These are phyloP conservation scores for Neurospora hispaniola DNA, from an alignment of 495 filamentous ascomycete species.

Conservation along the genomic window DNA sequence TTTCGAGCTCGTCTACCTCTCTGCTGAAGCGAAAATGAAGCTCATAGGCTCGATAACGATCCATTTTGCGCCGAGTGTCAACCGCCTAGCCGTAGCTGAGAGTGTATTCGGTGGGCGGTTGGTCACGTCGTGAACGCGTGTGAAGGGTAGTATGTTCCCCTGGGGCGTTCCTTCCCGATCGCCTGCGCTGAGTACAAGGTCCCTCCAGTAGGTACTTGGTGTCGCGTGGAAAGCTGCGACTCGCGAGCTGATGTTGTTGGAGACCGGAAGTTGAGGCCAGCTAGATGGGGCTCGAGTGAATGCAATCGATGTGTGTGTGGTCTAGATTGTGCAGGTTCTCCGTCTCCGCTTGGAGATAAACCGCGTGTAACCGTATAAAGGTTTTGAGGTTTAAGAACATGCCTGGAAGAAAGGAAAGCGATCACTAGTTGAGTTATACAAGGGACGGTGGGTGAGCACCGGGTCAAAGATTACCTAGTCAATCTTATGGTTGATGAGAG, in stretches of 20 bases:
- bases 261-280: not conserved
- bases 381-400: not conserved
- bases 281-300: not conserved
- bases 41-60: not conserved
- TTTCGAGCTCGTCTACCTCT: constrained; percentile 1
- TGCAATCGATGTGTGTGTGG: not conserved
- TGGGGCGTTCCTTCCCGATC: not conserved
- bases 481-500: not conserved
- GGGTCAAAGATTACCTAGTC: not conserved
- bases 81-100: not conserved
- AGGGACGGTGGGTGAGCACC: not conserved
- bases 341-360: not conserved
- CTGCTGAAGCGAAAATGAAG: not conserved
- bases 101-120: not conserved
- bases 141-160: not conserved
- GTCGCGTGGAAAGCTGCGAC: not conserved
- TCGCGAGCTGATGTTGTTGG: not conserved
- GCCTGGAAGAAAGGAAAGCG: not conserved
- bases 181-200: not conserved
- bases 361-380: not conserved
- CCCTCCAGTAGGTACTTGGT: not conserved
- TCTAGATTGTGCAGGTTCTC: not conserved
- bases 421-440: not conserved
- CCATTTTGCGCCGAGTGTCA: not conserved
- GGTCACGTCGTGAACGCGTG: not conserved